Conservation (phyloP, 2,329 filamentous ascomycete genomes). For the Claviceps lovelessii region DNA sequence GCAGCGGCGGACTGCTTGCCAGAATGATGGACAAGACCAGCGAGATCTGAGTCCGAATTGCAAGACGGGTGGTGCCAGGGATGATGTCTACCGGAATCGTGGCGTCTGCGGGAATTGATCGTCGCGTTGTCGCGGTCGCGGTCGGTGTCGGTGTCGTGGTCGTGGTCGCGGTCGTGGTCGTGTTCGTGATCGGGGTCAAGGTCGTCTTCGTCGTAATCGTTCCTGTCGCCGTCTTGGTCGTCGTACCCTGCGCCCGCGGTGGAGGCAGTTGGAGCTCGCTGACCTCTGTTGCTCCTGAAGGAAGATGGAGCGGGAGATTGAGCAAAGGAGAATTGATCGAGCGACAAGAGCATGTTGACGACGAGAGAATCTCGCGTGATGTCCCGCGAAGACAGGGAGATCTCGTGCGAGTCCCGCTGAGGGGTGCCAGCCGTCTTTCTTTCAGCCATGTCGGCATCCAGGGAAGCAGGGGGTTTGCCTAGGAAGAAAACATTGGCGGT, state of each 20-base stretch:
- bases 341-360: constrained; percentile 85
- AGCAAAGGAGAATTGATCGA: constrained; percentile 63
- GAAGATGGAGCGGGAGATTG: constrained; percentile 18
- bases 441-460: constrained; percentile 14
- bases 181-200: not conserved
- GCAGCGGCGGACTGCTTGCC: not conserved
- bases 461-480: constrained; percentile 10
- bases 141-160: constrained; percentile 4
- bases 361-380: constrained; percentile 82
- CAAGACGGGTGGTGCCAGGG: constrained; percentile 34
- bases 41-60: constrained; percentile 43
- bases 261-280: constrained; percentile 12
- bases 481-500: constrained; percentile 14
- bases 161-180: not conserved
- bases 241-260: no score
- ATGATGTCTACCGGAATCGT: constrained; percentile 1
- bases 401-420: constrained; percentile 61
- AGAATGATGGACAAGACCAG: constrained; percentile 36
- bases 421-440: constrained; percentile 14
- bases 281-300: constrained; percentile 4
- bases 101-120: not conserved
- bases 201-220: not conserved
- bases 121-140: constrained; percentile 7
- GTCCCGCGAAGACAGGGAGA: constrained; percentile 63
- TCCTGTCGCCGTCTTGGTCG: not conserved